Base-by-base conservation (phyloP, 148 eudicot genomes). In the Fallopia convolvulus region DNA sequence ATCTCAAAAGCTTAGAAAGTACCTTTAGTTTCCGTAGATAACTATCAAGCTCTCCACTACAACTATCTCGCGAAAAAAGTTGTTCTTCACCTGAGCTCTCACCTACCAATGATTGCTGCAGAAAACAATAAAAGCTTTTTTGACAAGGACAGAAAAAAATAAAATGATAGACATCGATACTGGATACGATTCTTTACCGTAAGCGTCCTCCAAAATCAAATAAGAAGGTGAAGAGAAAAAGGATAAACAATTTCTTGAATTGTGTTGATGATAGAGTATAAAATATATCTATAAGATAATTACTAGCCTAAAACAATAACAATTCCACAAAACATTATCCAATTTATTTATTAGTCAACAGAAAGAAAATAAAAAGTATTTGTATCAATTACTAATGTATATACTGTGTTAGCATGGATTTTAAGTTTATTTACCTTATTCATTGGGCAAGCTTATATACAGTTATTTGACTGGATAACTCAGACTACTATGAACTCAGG, bases 31-130 rank as follows among this genome's bases (percentile, higher is more conserved):
- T 92, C 74, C 84, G 88, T 39, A 85, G 80, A 84, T 92, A 87
- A 81, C 76, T 78, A 84, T 86, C 91, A 79, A 89, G 88, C 84
- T 90, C 99, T 83, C 85, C 74, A 77, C 81, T 75, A 74, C 82
- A 49, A 49, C 89, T 87, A 74, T 84, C 84, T 83, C 83, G 89
- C 30, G 78, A 88, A 83, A 94, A 94, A 80, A 94, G 96, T 80
- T 89, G 96, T 75, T 94, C 97, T 79, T 92, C 99, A 41, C 90
- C 94, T 32, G 94, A 82, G 80, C 84, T 96, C 85, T 94, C 99
- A 75, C 99, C 97, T 77, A 94, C 92, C 88, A 94, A 85, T 53
- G 99, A 97, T 92, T 88, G 86, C 99, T 94, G 90, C 77, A 87
- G 81, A 61, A 61, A 33, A 10, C 70, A 30, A 12, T 23, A 61